These are phyloP conservation scores for Dovyalis caffra DNA, from an alignment of 345 rosid species.

Conservation along the genomic window DNA sequence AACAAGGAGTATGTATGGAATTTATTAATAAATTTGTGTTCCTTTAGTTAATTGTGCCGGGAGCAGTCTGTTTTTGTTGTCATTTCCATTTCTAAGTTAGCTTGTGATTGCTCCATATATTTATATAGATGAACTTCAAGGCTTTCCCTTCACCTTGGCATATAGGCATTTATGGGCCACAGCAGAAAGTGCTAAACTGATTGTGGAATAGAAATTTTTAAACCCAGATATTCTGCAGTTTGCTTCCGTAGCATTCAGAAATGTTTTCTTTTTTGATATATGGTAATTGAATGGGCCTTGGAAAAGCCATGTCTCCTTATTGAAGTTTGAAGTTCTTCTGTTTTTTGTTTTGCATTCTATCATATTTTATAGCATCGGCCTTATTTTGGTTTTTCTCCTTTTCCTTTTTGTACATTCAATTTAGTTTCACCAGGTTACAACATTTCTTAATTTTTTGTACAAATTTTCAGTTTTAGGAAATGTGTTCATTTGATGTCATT, in stretches of 20 bases:
- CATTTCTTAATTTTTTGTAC: not conserved
- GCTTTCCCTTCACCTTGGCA: too few species aligned
- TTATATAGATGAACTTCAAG: not conserved
- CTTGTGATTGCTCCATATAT: not conserved
- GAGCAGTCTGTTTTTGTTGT: not conserved
- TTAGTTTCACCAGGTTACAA: not conserved
- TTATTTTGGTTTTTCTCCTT: not conserved
- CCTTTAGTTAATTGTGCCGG: not conserved
- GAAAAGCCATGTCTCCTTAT: not conserved
- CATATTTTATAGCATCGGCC: not conserved
- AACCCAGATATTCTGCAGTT: not conserved
- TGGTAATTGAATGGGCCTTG: not conserved
- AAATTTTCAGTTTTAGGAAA: not conserved
- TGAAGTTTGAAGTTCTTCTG: not conserved
- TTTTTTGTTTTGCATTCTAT: not conserved
- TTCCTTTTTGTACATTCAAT: not conserved
- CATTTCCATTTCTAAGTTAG: not conserved
- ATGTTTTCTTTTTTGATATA: not conserved
- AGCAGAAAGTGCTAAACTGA: not conserved
- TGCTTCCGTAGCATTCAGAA: not conserved
- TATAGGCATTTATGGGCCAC: too few species aligned
- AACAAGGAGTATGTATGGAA: conserved; percentile 32
- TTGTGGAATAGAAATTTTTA: not conserved
- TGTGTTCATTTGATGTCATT: not conserved
- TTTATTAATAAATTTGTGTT: not conserved